Evolutionary conservation across 2,329 filamentous ascomycete species (phyloP).

Genomic region (Aplosporella prunicola): DNA sequence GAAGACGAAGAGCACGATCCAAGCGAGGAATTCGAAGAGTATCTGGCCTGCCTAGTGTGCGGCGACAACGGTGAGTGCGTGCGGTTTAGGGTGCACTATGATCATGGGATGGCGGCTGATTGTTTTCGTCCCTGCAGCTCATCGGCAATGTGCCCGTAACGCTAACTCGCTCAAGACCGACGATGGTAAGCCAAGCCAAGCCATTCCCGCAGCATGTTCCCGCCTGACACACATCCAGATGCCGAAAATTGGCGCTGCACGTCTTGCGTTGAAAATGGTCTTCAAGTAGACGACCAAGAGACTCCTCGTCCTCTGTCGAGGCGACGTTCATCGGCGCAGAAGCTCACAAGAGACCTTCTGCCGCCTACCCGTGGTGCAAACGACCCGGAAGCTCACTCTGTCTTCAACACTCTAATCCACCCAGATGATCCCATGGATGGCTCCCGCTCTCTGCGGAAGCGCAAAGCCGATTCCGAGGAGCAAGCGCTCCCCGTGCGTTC

Average conservation of each 20-base stretch:
- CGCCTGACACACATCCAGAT: conserved; percentile 34
- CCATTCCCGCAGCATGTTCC: conserved; percentile 7
- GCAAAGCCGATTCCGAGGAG: conserved; percentile 66
- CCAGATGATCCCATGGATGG: conserved; percentile 67
- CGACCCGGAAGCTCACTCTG: conserved; percentile 63
- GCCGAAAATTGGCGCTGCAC: conserved; percentile 53
- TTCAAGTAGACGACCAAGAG: conserved; percentile 35
- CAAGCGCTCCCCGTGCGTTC: conserved; percentile 42
- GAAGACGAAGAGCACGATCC: conserved; percentile 76
- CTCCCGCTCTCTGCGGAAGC: conserved; percentile 69
- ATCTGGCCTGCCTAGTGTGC: conserved; percentile 67
- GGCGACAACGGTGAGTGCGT: conserved; percentile 66
- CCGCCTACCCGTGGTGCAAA: conserved; percentile 56
- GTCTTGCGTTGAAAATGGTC: conserved; percentile 44
- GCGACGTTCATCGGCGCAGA: conserved; percentile 53
- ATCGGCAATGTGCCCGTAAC: conserved; percentile 79
- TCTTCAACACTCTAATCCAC: conserved; percentile 64
- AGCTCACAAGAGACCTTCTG: conserved; percentile 61
- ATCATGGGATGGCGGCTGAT: conserved; percentile 25
- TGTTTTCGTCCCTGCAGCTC: conserved; percentile 55
- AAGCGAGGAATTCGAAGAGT: conserved; percentile 69
- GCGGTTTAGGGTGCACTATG: neutral
- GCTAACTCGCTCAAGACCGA: conserved; percentile 52
- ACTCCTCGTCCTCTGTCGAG: conserved; percentile 32
- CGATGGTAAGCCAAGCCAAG: conserved; percentile 47